Evolutionary conservation across 257 asterid species (phyloP), one percentile per base, ranked within the genome.

Genomic region (Craterostigma plantagineum): DNA sequence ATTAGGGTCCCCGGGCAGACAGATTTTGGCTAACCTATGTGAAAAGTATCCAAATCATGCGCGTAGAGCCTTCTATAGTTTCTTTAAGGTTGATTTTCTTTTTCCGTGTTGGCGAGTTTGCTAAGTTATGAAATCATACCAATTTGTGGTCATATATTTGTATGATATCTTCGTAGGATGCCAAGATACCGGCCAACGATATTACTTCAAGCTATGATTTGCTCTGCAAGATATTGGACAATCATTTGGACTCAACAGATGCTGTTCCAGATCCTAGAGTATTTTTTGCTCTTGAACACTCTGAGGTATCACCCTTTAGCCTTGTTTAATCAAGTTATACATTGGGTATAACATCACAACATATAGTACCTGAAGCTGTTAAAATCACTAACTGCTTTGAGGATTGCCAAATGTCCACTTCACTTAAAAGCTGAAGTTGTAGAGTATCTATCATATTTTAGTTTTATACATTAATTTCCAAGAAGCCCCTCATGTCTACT

Each of bases 241-340:
- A 77, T 18, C 70, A 65, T 59, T 57, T 65, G 56, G 67, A 42
- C 23, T 48, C 65, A 37, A 70, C 93, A 45, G 43, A 44, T 49
- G 77, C 65, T 54, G 50, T 60, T 33, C 72, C 72, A 13, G 65
- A 72, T 67, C 71, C 85, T 40, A 79, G 70, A 60, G 34, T 67
- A 35, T 59, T 69, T 74, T 79, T 82, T 58, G 73, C 82, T 11
- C 51, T 87, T 59, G 81, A 87, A 63, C 92, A 87, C 70, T 74
- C 91, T 5, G 77, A 68, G 93, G 98, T 82, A 71, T 46, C 39
- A 38, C 54, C 62, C 40, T 37, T 55, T 46, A 10, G 18, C 35
- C 13, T 8, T 33, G 43, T 46, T 53, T 18, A 39, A 7, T 46
- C 30, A 23, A 2, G 55, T 16, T 43, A 34, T 50, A 17, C 35